These are phyloP conservation scores for Antrodiella citrinella DNA, from an alignment of 768 basidiomycete species.

Conservation along the genomic window DNA sequence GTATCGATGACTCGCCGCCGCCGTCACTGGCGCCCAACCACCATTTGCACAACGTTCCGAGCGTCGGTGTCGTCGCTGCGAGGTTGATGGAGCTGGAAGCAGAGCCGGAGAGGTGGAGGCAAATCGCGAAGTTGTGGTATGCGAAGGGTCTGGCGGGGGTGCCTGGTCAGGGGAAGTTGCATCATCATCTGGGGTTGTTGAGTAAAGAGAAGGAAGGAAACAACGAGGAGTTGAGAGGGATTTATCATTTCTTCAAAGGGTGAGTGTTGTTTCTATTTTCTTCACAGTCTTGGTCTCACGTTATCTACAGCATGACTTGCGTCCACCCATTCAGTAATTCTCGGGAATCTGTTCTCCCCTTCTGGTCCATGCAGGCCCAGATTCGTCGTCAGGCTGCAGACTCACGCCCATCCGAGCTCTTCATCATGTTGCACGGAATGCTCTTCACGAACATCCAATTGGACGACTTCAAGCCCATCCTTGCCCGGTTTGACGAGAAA, in stretches of 20 bases:
- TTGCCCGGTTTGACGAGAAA: constrained; percentile 82
- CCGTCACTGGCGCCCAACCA: constrained; percentile 14
- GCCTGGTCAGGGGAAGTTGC: constrained; percentile 90
- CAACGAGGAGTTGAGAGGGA: constrained; percentile 78
- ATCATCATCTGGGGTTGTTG: constrained; percentile 88
- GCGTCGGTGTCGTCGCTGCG: constrained; percentile 82
- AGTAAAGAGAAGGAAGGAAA: constrained; percentile 77
- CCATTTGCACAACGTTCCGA: constrained; percentile 30
- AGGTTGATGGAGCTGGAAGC: constrained; percentile 78
- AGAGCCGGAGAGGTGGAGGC: constrained; percentile 88
- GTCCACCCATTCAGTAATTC: constrained; percentile 82
- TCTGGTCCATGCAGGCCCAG: constrained; percentile 80
- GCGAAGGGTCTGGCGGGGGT: constrained; percentile 76
- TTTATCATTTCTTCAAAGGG: constrained; percentile 97
- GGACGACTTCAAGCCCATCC: constrained; percentile 78
- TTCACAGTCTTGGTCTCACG: not conserved
- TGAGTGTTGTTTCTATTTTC: constrained; percentile 25
- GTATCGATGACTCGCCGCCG: constrained; percentile 23
- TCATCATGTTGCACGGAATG: constrained; percentile 93
- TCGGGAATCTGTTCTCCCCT: constrained; percentile 78
- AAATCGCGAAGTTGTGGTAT: constrained; percentile 91
- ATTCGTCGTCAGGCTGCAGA: constrained; percentile 71
- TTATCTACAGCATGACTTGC: constrained; percentile 68
- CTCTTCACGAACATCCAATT: constrained; percentile 92
- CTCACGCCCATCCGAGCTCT: constrained; percentile 65